Conservation (phyloP, 2,329 filamentous ascomycete species). For the Waltergamsia citrina region DNA sequence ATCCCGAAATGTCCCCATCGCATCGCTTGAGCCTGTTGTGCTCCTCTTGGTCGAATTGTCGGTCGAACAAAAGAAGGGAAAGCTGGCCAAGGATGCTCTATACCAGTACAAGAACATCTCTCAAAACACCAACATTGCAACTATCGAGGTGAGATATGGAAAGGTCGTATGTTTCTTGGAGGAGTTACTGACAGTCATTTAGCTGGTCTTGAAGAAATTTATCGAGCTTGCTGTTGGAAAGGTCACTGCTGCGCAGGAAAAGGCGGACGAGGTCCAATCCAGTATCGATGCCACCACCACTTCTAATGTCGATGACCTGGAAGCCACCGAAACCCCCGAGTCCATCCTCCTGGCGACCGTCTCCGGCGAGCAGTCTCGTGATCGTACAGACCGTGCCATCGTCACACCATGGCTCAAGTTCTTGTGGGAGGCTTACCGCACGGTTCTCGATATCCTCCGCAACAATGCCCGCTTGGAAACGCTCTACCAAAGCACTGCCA, state of each 20-base stretch:
- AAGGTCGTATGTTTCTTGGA: neutral
- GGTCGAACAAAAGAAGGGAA: conserved; percentile 96
- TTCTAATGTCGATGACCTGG: conserved; percentile 83
- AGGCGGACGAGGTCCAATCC: conserved; percentile 91
- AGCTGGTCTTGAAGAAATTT: conserved; percentile 93
- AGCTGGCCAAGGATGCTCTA: conserved; percentile 94
- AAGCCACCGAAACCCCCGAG: conserved; percentile 95
- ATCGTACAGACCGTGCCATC: conserved; percentile 94
- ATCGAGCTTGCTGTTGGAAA: conserved; percentile 95
- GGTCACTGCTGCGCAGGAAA: conserved; percentile 89
- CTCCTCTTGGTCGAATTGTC: conserved; percentile 93
- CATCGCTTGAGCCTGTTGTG: conserved; percentile 96
- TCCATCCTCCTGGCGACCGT: conserved; percentile 96
- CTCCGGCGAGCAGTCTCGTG: conserved; percentile 93
- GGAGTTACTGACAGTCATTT: conserved; percentile 5
- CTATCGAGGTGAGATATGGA: conserved; percentile 66
- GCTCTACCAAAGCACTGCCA: conserved; percentile 96
- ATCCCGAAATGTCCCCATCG: conserved; percentile 93
- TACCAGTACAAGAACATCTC: conserved; percentile 99
- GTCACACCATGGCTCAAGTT: conserved; percentile 99
- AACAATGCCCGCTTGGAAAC: conserved; percentile 97
- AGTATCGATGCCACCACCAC: conserved; percentile 63
- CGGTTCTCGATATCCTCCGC: conserved; percentile 94
- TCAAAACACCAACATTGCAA: conserved; percentile 96
- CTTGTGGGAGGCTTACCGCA: conserved; percentile 98